Base-by-base conservation (phyloP, 352 stramenopile genomes). In the Globisporangium nodosum region DNA sequence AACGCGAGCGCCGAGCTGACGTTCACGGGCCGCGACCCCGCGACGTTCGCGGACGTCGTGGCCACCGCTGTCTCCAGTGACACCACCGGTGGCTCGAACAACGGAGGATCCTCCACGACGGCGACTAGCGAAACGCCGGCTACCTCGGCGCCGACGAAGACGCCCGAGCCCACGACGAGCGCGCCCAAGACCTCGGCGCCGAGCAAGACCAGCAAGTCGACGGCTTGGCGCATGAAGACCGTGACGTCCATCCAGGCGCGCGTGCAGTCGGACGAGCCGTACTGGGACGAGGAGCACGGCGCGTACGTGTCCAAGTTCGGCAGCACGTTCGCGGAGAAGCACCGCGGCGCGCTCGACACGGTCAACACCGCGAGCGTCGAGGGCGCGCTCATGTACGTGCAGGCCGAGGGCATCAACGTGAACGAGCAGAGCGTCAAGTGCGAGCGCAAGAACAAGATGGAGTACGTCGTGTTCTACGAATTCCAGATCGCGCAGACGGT, bases 321-420 rank as follows among this genome's bases (percentile, higher is more conserved):
- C 7, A 52, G 21, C 2, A 64, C 61, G 50, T 68, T 82, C 46
- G 66, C 69, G 12, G 58, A 67, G 8, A 57, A 66, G 47, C 60
- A 68, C 56, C 54, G 52, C 20, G 60, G 52, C n/a, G 63, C 68
- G 39, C 54, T 78, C 18, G 85, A 94, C 58, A 83, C 78, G 6
- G 76, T 90, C 52, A 94, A 94, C 65, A 87, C 69, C 3, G 85
- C 85, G 20, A 81, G 60, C 4, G 78, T 94, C 3, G 84, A 94
- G 57, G 84, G 84, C 8, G 73, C 81, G 21, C 68, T 94, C 50
- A 90, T 85, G 78, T 94, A 87, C 57, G 80, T 92, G 0, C 81
- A 91, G 65, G 78, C 81, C 6, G 84, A 94, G 58, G 73, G 81
- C 35, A 94, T 94, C 52, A 64, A 64, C 33, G 47, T 39, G 51